These are phyloP conservation scores for Globisporangium emineosum DNA, from an alignment of 352 stramenopile genomes.

Conservation along the genomic window DNA sequence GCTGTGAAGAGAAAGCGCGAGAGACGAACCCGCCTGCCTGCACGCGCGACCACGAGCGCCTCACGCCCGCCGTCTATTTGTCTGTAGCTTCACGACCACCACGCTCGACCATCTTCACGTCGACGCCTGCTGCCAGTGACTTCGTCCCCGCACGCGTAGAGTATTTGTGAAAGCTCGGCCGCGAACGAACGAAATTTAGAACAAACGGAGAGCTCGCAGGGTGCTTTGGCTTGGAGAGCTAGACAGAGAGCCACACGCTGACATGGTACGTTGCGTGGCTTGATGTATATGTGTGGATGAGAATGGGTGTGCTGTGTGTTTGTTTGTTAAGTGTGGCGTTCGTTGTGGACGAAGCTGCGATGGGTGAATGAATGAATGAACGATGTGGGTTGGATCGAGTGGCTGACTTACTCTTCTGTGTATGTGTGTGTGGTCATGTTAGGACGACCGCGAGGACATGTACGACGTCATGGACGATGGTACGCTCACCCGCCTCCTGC, in stretches of 20 bases:
- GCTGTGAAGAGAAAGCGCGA: not conserved
- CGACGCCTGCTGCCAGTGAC: not conserved
- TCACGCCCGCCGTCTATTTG: not conserved
- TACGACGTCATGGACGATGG: slow-evolving; percentile 45
- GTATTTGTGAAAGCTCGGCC: not conserved
- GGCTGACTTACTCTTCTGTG: not conserved
- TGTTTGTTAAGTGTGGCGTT: not conserved
- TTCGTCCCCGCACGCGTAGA: not conserved
- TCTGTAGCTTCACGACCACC: not conserved
- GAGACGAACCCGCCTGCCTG: not conserved
- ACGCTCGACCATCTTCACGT: not conserved
- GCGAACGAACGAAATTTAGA: slow-evolving; percentile 3
- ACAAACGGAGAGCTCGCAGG: not conserved
- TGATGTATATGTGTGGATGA: not conserved
- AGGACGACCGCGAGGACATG: slow-evolving; percentile 47
- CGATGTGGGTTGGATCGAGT: not conserved
- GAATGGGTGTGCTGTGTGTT: not conserved
- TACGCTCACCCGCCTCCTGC: slow-evolving; percentile 9
- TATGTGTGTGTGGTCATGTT: not conserved
- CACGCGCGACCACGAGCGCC: too few species aligned
- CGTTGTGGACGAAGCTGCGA: not conserved
- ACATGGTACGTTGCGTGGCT: not conserved
- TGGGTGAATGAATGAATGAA: not conserved
- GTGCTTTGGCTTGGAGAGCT: not conserved
- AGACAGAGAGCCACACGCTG: not conserved